Evolutionary conservation across 2,329 filamentous ascomycete species (phyloP), one percentile per base, ranked within the genome.

Genomic region (Trichoderma pleuroti): DNA sequence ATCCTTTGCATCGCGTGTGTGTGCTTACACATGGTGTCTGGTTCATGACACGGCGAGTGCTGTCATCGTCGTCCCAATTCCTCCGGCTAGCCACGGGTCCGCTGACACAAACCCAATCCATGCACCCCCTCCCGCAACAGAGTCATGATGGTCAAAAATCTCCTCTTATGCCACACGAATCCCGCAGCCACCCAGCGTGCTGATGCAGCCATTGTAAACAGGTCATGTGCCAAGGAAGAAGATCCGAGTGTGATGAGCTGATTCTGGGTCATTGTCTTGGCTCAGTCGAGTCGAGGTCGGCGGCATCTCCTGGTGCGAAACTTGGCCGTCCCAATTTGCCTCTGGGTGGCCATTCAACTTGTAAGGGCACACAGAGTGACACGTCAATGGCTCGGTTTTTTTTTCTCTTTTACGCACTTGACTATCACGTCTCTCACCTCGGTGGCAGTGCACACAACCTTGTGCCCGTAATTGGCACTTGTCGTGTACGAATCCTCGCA

Each of bases 81-180:
- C 60, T 64, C 68, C 56, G 36, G 66, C 66, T 54, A 65, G 62
- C 68, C 49, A 57, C 28, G 52, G 30, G 46, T 70, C 46, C 61
- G 61, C 68, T 63, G 68, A 64, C 61, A 52, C 32, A 42, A 28
- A 28, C 52, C 52, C 26, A 62, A 62, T 54, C 49, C 65, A 26
- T 30, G 36, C 36, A 68, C 65, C 65, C 65, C 54, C 34, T 52
- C 9, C 28, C 26, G 21, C 12, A 18, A 49, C 61, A 7, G 36
- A 24, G 36, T 46, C 54, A 59, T 28, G 28, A 39, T 46, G 34
- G 34, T 49, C 14, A 1, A 2, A 16, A 28, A 28, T 39, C 26
- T 59, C n/a, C n/a, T 46, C 54, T 36, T 14, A 67, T 32, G 34
- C n/a, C 52, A 21, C 49, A 46, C 14, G 54, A 59, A 32, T 34